A percentile compares a stretch with the other conserved stretches of the same genome.
Conservation (phyloP, 1,284 basidiomycete species). For the Apiotrichum sp. region DNA sequence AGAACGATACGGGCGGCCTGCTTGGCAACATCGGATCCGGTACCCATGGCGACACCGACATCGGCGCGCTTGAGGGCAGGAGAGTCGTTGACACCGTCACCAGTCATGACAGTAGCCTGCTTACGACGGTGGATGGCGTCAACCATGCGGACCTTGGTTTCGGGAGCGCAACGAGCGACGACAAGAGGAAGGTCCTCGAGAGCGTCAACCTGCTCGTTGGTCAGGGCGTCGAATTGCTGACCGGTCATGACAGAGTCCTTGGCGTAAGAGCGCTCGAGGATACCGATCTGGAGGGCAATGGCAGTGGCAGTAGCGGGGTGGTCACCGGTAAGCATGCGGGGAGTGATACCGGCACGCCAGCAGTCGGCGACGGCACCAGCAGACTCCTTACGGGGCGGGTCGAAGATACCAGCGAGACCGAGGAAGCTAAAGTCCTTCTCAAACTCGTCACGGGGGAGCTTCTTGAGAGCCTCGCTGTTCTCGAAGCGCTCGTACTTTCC, state of each 20-base stretch:
- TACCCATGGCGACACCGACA: constrained; percentile 66
- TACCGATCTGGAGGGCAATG: constrained; percentile 52
- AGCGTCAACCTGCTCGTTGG: constrained; percentile 58
- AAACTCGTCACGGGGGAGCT: constrained; percentile 51
- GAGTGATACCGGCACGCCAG: constrained; percentile 59
- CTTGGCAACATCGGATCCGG: constrained; percentile 63
- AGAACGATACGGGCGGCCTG: constrained; percentile 59
- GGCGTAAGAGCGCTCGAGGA: constrained; percentile 50
- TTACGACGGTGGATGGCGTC: constrained; percentile 54
- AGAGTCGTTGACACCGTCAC: constrained; percentile 57
- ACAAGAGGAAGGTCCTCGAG: constrained; percentile 55
- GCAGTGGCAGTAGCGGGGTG: constrained; percentile 52
- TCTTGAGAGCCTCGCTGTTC: constrained; percentile 35
- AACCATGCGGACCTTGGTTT: constrained; percentile 56
- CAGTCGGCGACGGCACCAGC: constrained; percentile 58
- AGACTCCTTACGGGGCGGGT: constrained; percentile 65
- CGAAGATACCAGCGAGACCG: constrained; percentile 60
- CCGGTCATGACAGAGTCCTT: constrained; percentile 52
- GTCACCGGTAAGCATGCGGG: constrained; percentile 58
- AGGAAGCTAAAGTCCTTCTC: constrained; percentile 59
- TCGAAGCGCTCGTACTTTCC: constrained; percentile 47
- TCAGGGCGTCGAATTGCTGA: constrained; percentile 58
- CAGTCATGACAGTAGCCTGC: constrained; percentile 48
- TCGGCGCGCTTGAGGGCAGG: constrained; percentile 56
- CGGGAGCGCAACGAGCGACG: constrained; percentile 55